Evolutionary conservation across 208 protist species (phyloP), one percentile per base, ranked within the genome.

Genomic region (Porcisia deanei): DNA sequence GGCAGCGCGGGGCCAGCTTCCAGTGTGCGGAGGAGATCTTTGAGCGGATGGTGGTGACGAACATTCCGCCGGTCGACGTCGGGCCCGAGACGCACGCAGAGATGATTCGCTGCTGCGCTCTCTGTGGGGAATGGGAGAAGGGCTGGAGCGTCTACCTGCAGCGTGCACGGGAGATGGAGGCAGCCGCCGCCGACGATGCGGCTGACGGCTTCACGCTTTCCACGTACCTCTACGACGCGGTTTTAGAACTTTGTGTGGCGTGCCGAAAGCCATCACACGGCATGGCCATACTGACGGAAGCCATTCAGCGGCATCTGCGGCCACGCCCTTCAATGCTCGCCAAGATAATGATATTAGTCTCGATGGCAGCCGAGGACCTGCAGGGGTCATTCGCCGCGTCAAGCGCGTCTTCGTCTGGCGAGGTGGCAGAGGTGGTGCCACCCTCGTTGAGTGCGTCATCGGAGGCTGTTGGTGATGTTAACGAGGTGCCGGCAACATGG

Each of bases 91-190:
- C 94, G 65, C 94, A 98, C 70, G 91, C 91, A 59, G 94, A 95
- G 84, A 98, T 98, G 94, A 92, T 98, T 45, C 88, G 92, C 4
- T 98, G 94, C 87, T 95, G 91, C 54, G 92, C 94, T 0, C 86
- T 88, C 43, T 89, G 86, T 72, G 68, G 81, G 34, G 85, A 90
- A 59, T 98, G 92, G 90, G 79, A 93, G 64, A 91, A 94, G 75
- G 94, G 94, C 22, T 98, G 89, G 87, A 65, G 82, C 18, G 82
- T 94, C 12, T 97, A 96, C 61, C 73, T 83, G 34, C 73, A 85
- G 59, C 87, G 94, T 25, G 94, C 94, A 3, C 81, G 85, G 12
- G 94, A 97, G 82, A 41, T 94, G 66, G 94, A 94, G 85, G 84
- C 66, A 55, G 86, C 87, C 16, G 84, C 70, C 45, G 52, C 72